A percentile compares a stretch with the other conserved stretches of the same genome.
These are phyloP conservation scores for Pseudogymnoascus sp. DNA, from an alignment of 2,329 filamentous ascomycete genomes.

Conservation along the genomic window DNA sequence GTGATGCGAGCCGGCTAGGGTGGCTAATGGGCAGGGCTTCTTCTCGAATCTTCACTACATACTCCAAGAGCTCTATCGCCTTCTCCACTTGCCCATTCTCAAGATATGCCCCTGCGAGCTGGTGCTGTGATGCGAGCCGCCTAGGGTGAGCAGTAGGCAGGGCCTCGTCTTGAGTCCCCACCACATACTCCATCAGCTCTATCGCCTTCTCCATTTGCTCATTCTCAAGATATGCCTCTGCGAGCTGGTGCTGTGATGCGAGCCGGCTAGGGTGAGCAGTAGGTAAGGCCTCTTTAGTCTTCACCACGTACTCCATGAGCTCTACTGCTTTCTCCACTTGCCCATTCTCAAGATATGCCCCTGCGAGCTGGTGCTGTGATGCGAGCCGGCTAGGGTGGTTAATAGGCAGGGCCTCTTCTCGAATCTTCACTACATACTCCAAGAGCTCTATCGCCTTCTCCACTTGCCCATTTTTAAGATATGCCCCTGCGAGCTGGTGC, in stretches of 20 bases:
- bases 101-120: constrained; percentile 9
- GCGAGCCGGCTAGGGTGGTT: background rate
- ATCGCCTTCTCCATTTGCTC: background rate
- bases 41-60: background rate
- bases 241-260: background rate
- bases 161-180: background rate
- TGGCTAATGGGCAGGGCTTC: background rate
- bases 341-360: background rate
- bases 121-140: constrained; percentile 12
- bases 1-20: background rate
- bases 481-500: background rate
- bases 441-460: constrained; percentile 9
- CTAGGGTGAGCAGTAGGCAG: background rate
- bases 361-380: constrained; percentile 11
- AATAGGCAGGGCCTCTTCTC: background rate
- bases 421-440: constrained; percentile 9
- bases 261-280: background rate
- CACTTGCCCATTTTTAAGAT: background rate
- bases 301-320: constrained; percentile 8
- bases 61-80: constrained; percentile 1
- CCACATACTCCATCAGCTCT: constrained; percentile 9
- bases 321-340: background rate
- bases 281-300: background rate
- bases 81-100: background rate
- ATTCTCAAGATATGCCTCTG: background rate